Conservation (phyloP, 1,284 basidiomycete genomes). For the Ganoderma boninense region DNA sequence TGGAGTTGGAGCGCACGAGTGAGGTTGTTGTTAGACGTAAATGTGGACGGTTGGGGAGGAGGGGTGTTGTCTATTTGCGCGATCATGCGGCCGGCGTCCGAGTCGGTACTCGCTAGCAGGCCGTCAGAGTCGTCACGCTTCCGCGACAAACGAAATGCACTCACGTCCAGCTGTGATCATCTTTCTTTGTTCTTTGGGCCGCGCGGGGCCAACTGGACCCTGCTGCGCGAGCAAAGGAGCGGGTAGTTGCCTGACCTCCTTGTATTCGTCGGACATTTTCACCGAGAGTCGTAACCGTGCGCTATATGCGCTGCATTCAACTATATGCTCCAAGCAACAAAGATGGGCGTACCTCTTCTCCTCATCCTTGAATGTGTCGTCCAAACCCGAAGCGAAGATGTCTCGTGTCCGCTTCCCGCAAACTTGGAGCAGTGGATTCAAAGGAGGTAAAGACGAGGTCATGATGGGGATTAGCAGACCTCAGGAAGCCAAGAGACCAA, state of each 20-base stretch:
- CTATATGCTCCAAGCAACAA: neutral
- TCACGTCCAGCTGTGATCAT: constrained; percentile 78
- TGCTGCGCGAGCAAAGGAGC: constrained; percentile 85
- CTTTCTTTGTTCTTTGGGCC: constrained; percentile 69
- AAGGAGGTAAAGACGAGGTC: constrained; percentile 64
- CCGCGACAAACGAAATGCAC: constrained; percentile 36
- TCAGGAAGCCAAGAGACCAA: neutral
- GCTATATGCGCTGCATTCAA: constrained; percentile 46
- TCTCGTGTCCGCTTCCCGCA: constrained; percentile 75
- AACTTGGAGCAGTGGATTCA: constrained; percentile 69
- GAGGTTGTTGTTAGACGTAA: constrained; percentile 69
- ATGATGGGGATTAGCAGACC: constrained; percentile 21
- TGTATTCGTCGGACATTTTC: constrained; percentile 89
- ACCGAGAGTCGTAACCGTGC: constrained; percentile 72
- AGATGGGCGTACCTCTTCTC: constrained; percentile 64
- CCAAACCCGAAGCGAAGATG: constrained; percentile 71
- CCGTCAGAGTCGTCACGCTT: neutral
- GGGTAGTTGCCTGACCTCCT: constrained; percentile 87
- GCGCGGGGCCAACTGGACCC: constrained; percentile 79
- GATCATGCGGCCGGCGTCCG: constrained; percentile 71
- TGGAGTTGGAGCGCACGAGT: constrained; percentile 89
- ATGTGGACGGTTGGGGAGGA: constrained; percentile 67
- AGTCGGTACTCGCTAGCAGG: constrained; percentile 52
- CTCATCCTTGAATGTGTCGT: constrained; percentile 69
- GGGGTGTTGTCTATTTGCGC: constrained; percentile 76